These are phyloP conservation scores for Rosa lucieae DNA, from an alignment of 306 rosid genomes.

Conservation along the genomic window DNA sequence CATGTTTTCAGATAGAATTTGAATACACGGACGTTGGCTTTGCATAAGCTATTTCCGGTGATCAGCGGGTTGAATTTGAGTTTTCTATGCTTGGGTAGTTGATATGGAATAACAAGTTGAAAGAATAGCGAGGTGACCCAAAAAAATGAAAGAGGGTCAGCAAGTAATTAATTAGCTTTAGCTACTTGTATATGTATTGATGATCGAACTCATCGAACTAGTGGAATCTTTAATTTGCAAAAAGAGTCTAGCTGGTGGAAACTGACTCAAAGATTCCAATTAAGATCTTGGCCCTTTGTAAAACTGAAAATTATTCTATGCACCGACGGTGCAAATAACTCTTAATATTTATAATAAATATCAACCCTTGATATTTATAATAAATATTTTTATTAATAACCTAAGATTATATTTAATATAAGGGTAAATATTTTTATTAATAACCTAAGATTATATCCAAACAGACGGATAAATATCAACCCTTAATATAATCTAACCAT, in stretches of 20 bases:
- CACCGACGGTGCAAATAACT: too few species aligned
- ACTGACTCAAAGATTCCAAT: not conserved
- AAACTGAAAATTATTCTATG: too few species aligned
- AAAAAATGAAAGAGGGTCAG: not conserved
- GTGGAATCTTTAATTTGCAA: not conserved
- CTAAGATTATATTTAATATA: too few species aligned
- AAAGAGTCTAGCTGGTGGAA: not conserved
- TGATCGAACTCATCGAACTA: not conserved
- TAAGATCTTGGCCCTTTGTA: not conserved
- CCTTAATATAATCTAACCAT: too few species aligned
- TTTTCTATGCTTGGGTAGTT: not conserved
- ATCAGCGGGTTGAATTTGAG: not conserved
- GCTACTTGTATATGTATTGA: not conserved
- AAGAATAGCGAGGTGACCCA: not conserved
- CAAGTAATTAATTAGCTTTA: not conserved
- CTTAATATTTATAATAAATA: too few species aligned
- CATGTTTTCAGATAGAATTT: not conserved
- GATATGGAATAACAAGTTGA: not conserved
- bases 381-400: too few species aligned
- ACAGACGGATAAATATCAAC: too few species aligned
- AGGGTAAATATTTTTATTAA: too few species aligned
- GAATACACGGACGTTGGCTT: not conserved
- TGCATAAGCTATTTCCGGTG: not conserved
- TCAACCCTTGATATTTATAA: too few species aligned
- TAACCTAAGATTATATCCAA: too few species aligned